These are phyloP conservation scores for Penicillium lagena DNA, from an alignment of 495 filamentous ascomycete species.

Conservation along the genomic window DNA sequence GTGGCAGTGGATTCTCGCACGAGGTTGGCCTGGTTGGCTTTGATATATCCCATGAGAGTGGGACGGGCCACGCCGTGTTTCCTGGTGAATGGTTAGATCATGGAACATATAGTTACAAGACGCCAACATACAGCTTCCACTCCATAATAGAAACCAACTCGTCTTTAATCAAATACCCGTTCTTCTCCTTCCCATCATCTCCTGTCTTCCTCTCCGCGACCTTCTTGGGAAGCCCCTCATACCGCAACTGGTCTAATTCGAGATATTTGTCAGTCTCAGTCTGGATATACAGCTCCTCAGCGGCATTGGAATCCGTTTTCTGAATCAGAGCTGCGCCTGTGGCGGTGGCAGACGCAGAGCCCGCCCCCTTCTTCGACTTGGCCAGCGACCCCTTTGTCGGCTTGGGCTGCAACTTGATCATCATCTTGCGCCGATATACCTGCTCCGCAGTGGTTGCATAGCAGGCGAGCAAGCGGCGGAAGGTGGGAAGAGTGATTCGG, in stretches of 20 bases:
- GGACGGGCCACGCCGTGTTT: slow-evolving; percentile 68
- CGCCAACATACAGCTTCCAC: slow-evolving; percentile 67
- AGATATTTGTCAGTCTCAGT: slow-evolving; percentile 17
- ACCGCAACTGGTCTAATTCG: slow-evolving; percentile 29
- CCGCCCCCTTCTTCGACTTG: slow-evolving; percentile 1
- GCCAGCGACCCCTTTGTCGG: slow-evolving; percentile 8
- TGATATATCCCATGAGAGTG: slow-evolving; percentile 56
- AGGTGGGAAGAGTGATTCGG: slow-evolving; percentile 25
- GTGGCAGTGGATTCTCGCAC: slow-evolving; percentile 39
- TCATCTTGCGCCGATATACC: slow-evolving; percentile 16
- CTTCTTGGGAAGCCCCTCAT: slow-evolving; percentile 18
- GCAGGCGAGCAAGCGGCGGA: slow-evolving; percentile 19
- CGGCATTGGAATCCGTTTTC: slow-evolving; percentile 5
- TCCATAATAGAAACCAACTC: slow-evolving; percentile 48
- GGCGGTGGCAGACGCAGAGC: not conserved
- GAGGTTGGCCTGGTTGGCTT: slow-evolving; percentile 44
- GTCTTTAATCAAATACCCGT: slow-evolving; percentile 16
- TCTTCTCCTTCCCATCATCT: not conserved
- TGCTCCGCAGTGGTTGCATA: slow-evolving; percentile 26
- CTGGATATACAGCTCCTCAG: slow-evolving; percentile 9
- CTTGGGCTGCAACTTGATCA: slow-evolving; percentile 16
- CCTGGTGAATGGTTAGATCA: slow-evolving; percentile 13
- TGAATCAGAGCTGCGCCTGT: not conserved
- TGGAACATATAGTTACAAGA: not conserved
- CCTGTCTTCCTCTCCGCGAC: slow-evolving; percentile 7